Conservation (phyloP, 1,284 basidiomycete species). For the Cutaneotrichosporon sp. region DNA sequence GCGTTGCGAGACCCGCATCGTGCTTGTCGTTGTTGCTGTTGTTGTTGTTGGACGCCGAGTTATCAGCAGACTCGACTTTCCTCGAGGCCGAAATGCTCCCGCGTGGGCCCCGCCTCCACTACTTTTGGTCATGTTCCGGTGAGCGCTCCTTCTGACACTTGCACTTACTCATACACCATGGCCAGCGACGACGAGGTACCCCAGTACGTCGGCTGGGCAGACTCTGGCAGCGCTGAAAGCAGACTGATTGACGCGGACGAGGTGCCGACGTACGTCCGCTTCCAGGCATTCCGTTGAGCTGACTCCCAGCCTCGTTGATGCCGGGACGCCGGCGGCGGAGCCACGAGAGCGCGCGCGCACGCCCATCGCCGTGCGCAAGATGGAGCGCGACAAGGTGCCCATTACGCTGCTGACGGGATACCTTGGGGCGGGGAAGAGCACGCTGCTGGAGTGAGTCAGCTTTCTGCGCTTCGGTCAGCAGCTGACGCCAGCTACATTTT, state of each 20-base stretch:
- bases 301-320: conserved; percentile 11
- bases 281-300: too few relatives aligned
- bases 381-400: conserved; percentile 62
- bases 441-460: conserved; percentile 63
- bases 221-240: neutral
- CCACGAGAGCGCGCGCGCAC: neutral
- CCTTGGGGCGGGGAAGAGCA: conserved; percentile 83
- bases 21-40: too few relatives aligned
- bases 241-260: conserved; percentile 16
- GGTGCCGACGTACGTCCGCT: neutral
- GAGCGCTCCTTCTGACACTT: too few relatives aligned
- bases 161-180: neutral
- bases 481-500: conserved; percentile 68
- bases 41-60: too few relatives aligned
- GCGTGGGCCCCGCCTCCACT: conserved; percentile 7
- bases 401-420: conserved; percentile 90
- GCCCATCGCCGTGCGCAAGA: conserved; percentile 3
- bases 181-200: conserved; percentile 24
- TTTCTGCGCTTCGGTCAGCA: neutral
- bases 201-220: conserved; percentile 5
- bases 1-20: conserved; percentile 3
- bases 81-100: conserved; percentile 12
- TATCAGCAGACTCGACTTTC: neutral
- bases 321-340: neutral
- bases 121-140: neutral